Evolutionary conservation across 345 rosid species (phyloP), one percentile per base, ranked within the genome.

Genomic region (Aegle marmelos): DNA sequence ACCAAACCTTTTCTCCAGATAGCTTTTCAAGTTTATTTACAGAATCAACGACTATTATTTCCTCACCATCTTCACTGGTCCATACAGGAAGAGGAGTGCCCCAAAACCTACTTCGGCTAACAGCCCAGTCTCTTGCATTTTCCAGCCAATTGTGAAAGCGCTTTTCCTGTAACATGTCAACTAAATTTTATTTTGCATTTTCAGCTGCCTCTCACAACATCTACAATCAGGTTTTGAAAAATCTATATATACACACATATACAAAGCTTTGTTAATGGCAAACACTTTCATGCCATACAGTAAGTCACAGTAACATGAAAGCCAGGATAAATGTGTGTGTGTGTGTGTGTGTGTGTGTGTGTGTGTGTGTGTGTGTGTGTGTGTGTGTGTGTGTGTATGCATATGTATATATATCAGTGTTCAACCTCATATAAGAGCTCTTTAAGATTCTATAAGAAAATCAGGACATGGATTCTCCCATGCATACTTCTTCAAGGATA

Each of bases 141-240:
- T 96, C 98, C 74, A 96, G 90, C 99, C 99, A 96, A 87, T 96
- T 96, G 82, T 96, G 98, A 82, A 96, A 96, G 63, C 99, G 94
- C 76, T 96, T 96, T 39, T 93, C 98, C 99, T 95, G 89, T 56
- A 69, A 68, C 66, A 82, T 65, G 60, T 7, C 76, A 64, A 45
- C 56, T 13, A 77, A 78, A 58, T 41, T 53, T 6, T 70, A 76
- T 24, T 24, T 58, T 57, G 27, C 63, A 21, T 56, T 57, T 34
- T 36, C 25, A 56, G 39, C 22, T n/a, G n/a, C 39, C 28, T 58
- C 54, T 24, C 27, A 25, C 36, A 36, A 31, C 27, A 14, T 17
- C 66, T 27, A n/a, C 25, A 31, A 33, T 70, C 28, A n/a, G 13
- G 36, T 69, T 69, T 64, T 64, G 19, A 7, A 33, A 63, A 34